These are phyloP conservation scores for Colletotrichum coccodes DNA, from an alignment of 2,329 filamentous ascomycete species.

Conservation along the genomic window DNA sequence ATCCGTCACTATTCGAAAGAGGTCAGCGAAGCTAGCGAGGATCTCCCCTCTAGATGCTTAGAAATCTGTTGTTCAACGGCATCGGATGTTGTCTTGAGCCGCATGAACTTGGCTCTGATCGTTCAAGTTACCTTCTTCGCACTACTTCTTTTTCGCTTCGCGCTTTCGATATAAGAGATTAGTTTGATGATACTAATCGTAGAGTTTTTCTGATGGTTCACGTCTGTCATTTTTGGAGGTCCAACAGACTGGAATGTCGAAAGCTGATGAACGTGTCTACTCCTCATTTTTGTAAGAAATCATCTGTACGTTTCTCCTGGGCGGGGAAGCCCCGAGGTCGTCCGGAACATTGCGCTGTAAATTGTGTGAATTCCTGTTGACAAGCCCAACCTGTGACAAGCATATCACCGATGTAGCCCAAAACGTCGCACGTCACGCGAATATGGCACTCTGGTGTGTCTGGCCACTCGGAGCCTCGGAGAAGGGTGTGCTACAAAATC, in stretches of 20 bases:
- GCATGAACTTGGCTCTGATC: neutral
- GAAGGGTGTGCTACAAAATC: no score
- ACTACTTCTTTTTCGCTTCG: neutral
- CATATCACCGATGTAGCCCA: neutral
- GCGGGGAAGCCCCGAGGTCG: neutral
- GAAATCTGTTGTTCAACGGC: neutral
- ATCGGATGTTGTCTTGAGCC: neutral
- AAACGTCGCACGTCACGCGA: constrained; percentile 25
- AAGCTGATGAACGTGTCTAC: neutral
- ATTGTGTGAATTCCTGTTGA: neutral
- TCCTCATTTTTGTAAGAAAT: neutral
- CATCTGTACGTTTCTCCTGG: neutral
- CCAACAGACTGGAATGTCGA: no score
- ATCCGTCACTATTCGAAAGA: neutral
- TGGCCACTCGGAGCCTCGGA: neutral
- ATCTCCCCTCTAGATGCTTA: neutral
- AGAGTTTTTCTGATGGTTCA: neutral
- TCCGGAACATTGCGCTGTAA: neutral
- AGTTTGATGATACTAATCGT: no score
- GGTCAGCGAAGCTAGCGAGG: neutral
- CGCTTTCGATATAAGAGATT: no score
- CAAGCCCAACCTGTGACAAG: neutral
- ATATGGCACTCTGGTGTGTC: neutral
- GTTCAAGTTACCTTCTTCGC: neutral
- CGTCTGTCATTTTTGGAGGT: neutral